Evolutionary conservation across 2,329 filamentous ascomycete species (phyloP).

Genomic region (Nothophaeocryptopus gaeumannii): DNA sequence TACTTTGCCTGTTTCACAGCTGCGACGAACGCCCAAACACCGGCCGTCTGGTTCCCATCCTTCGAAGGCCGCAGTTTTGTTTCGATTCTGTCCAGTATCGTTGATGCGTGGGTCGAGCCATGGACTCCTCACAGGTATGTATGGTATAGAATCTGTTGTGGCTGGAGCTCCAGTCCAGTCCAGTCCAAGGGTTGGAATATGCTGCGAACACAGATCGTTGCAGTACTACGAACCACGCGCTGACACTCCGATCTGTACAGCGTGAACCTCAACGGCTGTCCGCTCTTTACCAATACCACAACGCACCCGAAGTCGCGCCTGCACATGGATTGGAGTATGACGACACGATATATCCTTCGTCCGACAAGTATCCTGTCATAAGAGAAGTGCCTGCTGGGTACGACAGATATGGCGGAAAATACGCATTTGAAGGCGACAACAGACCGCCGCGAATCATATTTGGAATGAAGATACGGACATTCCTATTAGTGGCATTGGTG

Average conservation of each 20-base stretch:
- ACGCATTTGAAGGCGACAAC: constrained; percentile 28
- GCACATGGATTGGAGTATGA: constrained; percentile 40
- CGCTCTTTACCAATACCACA: constrained; percentile 40
- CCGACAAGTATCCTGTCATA: constrained; percentile 39
- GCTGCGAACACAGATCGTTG: no score
- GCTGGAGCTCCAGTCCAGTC: no score
- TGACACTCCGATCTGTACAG: constrained; percentile 16
- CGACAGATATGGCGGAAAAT: constrained; percentile 22
- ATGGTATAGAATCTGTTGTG: no score
- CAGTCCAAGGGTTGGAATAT: no score
- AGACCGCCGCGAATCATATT: constrained; percentile 40
- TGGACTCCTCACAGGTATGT: constrained; percentile 21
- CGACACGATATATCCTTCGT: constrained; percentile 35
- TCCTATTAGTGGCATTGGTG: constrained; percentile 33
- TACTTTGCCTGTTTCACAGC: no score
- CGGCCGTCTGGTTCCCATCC: no score
- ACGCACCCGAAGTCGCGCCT: constrained; percentile 39
- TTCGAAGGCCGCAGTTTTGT: no score
- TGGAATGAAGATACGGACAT: constrained; percentile 38
- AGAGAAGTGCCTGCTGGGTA: constrained; percentile 20
- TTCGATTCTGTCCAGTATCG: no score
- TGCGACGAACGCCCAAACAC: no score
- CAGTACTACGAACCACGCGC: background rate
- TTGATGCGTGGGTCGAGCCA: constrained; percentile 16
- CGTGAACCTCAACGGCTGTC: constrained; percentile 32